Percentiles rank a stretch among this genome's conserved stretches.
phyloP scores from a whole-genome alignment of 2,329 filamentous ascomycete species.

The Parafenestella ontariensis region DNA sequence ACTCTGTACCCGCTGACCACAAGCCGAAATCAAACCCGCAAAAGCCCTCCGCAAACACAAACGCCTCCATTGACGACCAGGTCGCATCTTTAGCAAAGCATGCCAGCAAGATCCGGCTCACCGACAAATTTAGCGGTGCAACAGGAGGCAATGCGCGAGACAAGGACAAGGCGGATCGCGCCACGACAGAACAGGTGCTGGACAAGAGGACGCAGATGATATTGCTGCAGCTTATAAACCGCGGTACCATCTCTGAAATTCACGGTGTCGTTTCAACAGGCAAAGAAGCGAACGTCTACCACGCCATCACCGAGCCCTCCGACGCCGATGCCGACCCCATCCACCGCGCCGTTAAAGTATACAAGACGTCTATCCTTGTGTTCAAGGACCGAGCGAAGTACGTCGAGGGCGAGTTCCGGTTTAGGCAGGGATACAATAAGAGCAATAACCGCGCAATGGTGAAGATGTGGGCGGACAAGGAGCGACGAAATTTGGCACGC shows the following conservation, averaged over 20 bases:
- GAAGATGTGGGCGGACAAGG: conserved; percentile 98
- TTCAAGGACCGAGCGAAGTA: conserved; percentile 99
- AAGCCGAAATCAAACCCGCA: conserved; percentile 76
- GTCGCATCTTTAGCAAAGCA: conserved; percentile 84
- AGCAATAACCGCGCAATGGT: conserved; percentile 96
- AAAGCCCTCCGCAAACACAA: conserved; percentile 76
- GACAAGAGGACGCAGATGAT: conserved; percentile 96
- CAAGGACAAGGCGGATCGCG: conserved; percentile 90
- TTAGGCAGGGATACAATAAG: conserved; percentile 90
- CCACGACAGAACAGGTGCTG: conserved; percentile 92
- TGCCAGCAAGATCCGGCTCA: conserved; percentile 83
- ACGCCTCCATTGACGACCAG: conserved; percentile 83
- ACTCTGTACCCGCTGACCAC: conserved; percentile 56
- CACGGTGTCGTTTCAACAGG: conserved; percentile 96
- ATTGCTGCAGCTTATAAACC: conserved; percentile 93
- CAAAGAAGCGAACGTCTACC: conserved; percentile 98
- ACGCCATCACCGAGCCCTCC: conserved; percentile 72
- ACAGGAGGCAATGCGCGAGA: conserved; percentile 57
- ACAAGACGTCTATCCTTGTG: conserved; percentile 96
- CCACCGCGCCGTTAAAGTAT: conserved; percentile 94
- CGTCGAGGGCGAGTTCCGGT: conserved; percentile 91
- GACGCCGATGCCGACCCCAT: conserved; percentile 55
- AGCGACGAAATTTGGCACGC: conserved; percentile 90
- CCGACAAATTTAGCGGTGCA: conserved; percentile 63
- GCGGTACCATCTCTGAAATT: conserved; percentile 85